These are phyloP conservation scores for Xenoacremonium recifei DNA, from an alignment of 2,329 filamentous ascomycete genomes.

Conservation along the genomic window DNA sequence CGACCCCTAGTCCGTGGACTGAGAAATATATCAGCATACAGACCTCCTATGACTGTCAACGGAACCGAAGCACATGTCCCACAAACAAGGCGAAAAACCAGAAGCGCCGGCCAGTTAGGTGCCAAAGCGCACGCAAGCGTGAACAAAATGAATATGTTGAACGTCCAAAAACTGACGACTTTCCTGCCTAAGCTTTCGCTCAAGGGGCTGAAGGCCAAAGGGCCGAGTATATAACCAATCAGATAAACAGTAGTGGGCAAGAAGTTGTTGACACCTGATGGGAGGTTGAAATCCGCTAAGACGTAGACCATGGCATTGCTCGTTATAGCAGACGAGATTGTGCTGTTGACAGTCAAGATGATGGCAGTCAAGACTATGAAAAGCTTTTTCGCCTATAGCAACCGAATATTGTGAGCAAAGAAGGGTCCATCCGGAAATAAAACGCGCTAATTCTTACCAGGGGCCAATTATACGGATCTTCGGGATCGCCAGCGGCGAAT, in stretches of 20 bases:
- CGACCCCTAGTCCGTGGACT: constrained; percentile 48
- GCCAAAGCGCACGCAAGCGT: constrained; percentile 53
- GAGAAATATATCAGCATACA: constrained; percentile 63
- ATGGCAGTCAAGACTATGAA: not conserved
- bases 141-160: constrained; percentile 44
- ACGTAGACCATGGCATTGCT: constrained; percentile 59
- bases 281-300: constrained; percentile 52
- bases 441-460: not conserved
- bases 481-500: not conserved
- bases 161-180: constrained; percentile 40
- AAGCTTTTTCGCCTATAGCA: not conserved
- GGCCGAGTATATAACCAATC: constrained; percentile 59
- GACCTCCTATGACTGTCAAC: constrained; percentile 57
- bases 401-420: too few relatives aligned
- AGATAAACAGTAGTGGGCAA: constrained; percentile 61
- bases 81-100: constrained; percentile 51
- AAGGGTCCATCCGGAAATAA: not conserved
- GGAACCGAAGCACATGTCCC: constrained; percentile 53
- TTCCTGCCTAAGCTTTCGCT: constrained; percentile 61
- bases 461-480: not conserved
- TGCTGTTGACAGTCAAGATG: constrained; percentile 50
- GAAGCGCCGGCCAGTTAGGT: constrained; percentile 47
- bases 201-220: constrained; percentile 59
- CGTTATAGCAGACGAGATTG: constrained; percentile 60
- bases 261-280: constrained; percentile 39